phyloP scores from a whole-genome alignment of 352 stramenopile species.

The Blastocystis sp. region DNA sequence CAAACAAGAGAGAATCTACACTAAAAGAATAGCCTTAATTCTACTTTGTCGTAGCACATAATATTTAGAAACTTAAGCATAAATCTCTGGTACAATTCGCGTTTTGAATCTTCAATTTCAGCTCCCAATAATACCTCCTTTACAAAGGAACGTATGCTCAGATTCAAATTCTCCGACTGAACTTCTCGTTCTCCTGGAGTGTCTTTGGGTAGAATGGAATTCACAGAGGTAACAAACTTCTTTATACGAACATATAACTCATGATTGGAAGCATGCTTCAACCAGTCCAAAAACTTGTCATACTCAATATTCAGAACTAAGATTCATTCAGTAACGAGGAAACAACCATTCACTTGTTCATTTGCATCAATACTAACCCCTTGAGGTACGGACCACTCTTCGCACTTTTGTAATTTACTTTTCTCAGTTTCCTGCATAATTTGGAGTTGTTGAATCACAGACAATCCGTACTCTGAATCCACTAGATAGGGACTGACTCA shows the following conservation, averaged over 20 bases:
- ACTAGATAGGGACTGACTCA: too few species aligned
- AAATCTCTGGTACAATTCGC: background rate
- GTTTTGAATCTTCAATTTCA: background rate
- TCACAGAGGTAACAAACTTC: conserved; percentile 16
- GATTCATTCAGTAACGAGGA: background rate
- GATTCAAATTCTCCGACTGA: background rate
- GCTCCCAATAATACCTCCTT: background rate
- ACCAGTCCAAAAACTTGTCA: conserved; percentile 43
- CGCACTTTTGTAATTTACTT: background rate
- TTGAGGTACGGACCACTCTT: background rate
- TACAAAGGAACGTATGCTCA: conserved; percentile 1
- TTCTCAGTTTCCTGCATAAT: conserved; percentile 5
- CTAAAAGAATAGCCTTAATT: background rate
- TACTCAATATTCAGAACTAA: conserved; percentile 38
- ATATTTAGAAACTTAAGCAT: conserved; percentile 30
- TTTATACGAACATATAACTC: conserved; percentile 45
- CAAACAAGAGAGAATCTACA: conserved; percentile 30
- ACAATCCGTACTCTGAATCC: too few species aligned
- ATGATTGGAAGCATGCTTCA: background rate
- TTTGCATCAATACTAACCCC: conserved; percentile 46
- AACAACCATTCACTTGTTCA: conserved; percentile 29
- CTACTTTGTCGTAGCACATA: conserved; percentile 18
- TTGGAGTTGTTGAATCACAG: conserved; percentile 8
- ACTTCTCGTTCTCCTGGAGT: background rate
- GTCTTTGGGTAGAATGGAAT: background rate